Conservation (phyloP, 75 land plant genomes). For the Isoetes taiwanensis region DNA sequence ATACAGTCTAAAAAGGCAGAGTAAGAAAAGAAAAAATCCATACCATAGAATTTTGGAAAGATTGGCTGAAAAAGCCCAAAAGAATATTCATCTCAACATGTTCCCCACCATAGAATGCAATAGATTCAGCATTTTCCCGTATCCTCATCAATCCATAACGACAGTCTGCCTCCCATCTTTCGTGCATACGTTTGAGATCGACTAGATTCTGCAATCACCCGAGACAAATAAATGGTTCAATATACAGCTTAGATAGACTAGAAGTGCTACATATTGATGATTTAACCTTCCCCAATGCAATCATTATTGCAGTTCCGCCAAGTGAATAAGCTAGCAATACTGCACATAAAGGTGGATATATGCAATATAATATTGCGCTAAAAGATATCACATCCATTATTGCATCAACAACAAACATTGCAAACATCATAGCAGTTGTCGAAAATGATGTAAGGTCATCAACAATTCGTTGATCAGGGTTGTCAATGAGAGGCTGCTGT, state of each 20-base stretch:
- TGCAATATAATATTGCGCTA: neutral
- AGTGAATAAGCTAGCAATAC: neutral
- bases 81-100: neutral
- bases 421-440: neutral
- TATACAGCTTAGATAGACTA: too few species aligned
- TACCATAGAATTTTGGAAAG: neutral
- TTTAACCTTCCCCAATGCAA: neutral
- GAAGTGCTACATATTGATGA: neutral
- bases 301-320: conserved; percentile 1
- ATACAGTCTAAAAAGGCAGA: too few species aligned
- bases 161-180: neutral
- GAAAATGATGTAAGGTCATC: neutral
- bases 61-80: neutral
- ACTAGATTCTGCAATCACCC: conserved; percentile 9
- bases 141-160: neutral
- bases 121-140: conserved; percentile 7
- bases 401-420: neutral
- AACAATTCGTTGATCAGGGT: neutral
- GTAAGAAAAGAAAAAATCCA: neutral
- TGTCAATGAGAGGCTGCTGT: neutral
- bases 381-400: conserved; percentile 1
- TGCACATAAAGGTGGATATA: conserved; percentile 2
- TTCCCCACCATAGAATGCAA: conserved; percentile 4
- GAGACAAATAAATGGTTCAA: too few species aligned
- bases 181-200: neutral